phyloP scores from a whole-genome alignment of 1,139 yeast species.

The Debaryomycetaceae sp. region DNA sequence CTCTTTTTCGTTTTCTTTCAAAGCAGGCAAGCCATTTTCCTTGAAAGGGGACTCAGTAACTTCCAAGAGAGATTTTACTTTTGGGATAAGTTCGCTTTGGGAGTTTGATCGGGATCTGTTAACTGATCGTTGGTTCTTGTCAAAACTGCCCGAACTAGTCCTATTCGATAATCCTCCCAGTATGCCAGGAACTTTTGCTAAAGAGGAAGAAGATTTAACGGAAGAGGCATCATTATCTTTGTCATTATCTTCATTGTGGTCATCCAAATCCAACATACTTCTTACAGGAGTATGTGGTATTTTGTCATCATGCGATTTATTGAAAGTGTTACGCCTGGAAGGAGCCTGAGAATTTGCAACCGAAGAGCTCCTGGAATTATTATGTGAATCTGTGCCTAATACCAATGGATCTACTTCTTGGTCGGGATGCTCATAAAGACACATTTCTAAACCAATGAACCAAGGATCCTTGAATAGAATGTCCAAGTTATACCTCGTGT shows the following conservation, averaged over 20 bases:
- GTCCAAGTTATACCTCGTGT: conserved; percentile 51
- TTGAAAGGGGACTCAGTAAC: conserved; percentile 6
- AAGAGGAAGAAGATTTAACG: conserved; percentile 26
- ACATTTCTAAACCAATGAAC: conserved; percentile 59
- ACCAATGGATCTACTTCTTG: conserved; percentile 43
- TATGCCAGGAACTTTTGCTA: conserved; percentile 14
- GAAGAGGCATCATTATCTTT: conserved; percentile 17
- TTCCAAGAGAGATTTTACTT: conserved; percentile 15
- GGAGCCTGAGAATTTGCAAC: conserved; percentile 29
- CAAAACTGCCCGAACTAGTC: not conserved
- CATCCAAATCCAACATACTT: conserved; percentile 40
- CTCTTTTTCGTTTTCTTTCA: conserved; percentile 16
- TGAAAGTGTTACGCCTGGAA: conserved; percentile 32
- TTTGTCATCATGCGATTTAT: conserved; percentile 13
- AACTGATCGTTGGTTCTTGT: not conserved
- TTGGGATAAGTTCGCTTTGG: conserved; percentile 1
- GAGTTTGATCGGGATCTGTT: not conserved
- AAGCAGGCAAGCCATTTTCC: conserved; percentile 16
- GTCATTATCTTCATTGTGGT: conserved; percentile 6
- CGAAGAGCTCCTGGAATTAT: conserved; percentile 15
- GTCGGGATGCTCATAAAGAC: conserved; percentile 53
- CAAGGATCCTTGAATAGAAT: conserved; percentile 61
- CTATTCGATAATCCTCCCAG: not conserved
- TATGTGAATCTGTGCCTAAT: conserved; percentile 16
- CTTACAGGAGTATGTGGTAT: conserved; percentile 28